Base-by-base conservation (phyloP, 2,329 filamentous ascomycete genomes). In the Dothideomycetes sp. region DNA sequence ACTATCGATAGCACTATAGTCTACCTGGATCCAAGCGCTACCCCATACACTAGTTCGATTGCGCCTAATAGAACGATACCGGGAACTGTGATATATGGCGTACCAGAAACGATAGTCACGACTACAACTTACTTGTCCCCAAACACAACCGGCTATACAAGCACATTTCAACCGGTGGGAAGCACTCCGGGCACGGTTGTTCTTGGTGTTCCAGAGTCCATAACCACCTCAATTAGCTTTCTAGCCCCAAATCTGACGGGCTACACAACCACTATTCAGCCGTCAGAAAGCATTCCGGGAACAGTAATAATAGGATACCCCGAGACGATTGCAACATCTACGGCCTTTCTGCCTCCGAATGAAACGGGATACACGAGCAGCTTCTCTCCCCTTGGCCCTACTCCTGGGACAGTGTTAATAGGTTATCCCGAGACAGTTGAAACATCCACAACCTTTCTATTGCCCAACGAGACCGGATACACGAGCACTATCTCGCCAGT, bases 201-300 rank as follows among this genome's bases (percentile, higher is more conserved):
- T 2, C 12, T 37, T 7, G 36, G 36, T n/a, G 27, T 19, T n/a
- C 36, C 36, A 27, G 18, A 14, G 18, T 22, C 22, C 36, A 19
- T 18, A 31, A 37, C 16, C 8, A 31, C n/a, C 2, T n/a, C n/a
- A n/a, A n/a, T n/a, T n/a, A 15, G n/a, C n/a, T 30, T 30, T 18
- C 14, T 37, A 3, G 22, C 35, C 4, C 5, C 7, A 11, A 27
- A 11, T 8, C 22, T 16, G 3, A 18, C 22, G 9, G 35, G 35
- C 12, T 37, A 29, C 14, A 37, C 35, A 10, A 30, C 14, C 35
- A 37, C 35, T 11, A n/a, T 37, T n/a, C n/a, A 37, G 4, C 35
- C 35, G 3, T 30, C 35, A 2, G 9, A 11, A 10, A 30, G 12
- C n/a, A 3, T n/a, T 9, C n/a, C n/a, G 17, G 35, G 35, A 17